These are phyloP conservation scores for Epichloe scottii DNA, from an alignment of 2,329 filamentous ascomycete species.

Conservation along the genomic window DNA sequence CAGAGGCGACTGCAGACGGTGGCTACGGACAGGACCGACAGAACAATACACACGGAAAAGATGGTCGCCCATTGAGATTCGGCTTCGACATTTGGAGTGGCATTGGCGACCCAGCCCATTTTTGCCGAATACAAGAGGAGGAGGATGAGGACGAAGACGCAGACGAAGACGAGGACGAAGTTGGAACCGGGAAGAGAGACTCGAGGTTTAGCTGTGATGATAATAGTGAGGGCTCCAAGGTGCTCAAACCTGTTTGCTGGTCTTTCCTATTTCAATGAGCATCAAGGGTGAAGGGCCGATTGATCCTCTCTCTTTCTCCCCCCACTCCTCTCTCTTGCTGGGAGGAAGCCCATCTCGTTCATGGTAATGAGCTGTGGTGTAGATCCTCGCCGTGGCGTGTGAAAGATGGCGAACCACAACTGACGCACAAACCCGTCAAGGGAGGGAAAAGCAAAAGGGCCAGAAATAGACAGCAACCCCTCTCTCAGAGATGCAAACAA, in stretches of 20 bases:
- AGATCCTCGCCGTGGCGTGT: background rate
- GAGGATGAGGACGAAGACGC: background rate
- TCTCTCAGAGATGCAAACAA: too few species aligned
- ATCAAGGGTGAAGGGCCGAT: background rate
- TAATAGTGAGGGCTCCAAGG: background rate
- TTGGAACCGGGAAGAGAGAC: background rate
- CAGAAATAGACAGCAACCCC: background rate
- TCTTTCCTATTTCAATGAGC: background rate
- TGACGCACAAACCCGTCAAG: background rate
- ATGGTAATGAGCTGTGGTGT: background rate
- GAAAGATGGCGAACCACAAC: background rate
- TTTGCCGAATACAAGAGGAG: background rate
- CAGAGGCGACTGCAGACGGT: conserved; percentile 30
- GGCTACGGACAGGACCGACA: conserved; percentile 29
- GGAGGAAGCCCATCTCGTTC: background rate
- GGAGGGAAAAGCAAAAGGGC: background rate
- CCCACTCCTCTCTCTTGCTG: too few species aligned
- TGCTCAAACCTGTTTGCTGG: background rate
- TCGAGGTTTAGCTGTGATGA: background rate
- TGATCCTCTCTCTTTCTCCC: too few species aligned
- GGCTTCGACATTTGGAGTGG: conserved; percentile 31
- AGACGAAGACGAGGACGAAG: background rate
- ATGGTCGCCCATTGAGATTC: conserved; percentile 36
- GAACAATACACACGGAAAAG: conserved; percentile 32
- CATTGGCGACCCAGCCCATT: conserved; percentile 41